Base-by-base conservation (phyloP, 2,329 filamentous ascomycete genomes). In the Coniosporium tulheliwenetii region DNA sequence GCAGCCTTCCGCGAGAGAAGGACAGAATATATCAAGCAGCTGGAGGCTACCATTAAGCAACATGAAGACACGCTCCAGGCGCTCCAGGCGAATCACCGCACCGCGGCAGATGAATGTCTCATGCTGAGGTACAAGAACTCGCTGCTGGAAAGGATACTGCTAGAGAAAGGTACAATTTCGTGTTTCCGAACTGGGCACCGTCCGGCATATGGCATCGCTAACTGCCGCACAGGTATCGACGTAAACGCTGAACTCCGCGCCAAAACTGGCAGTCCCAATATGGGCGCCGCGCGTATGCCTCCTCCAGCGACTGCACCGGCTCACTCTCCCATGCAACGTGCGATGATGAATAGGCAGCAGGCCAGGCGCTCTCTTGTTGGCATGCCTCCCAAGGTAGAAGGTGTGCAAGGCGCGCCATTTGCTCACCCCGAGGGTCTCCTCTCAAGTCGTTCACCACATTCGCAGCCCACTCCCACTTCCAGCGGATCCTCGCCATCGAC, bases 101-200 rank as follows among this genome's bases (percentile, higher is more conserved):
- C 78, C 54, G 91, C 91, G 43, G 86, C 89, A 43, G 91, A 96
- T 61, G 91, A 96, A 63, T 96, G 91, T 59, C 65, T 96, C 55
- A 96, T 98, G 91, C 71, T 98, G 52, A 81, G 91, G 44, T 98
- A 96, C 63, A 96, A 96, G 69, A 98, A 96, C 61, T 96, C 91
- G 34, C 69, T 96, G 38, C 73, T 98, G 31, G 91, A 98, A 65
- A 78, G 91, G 44, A 93, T 98, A 55, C 73, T 98, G 40, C 73
- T 98, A 32, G 91, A 98, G 65, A 96, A 96, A 72, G 87, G 86
- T 91, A 64, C 3, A 34, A 42, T 30, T 34, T 34, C 30, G 14
- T n/a, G 30, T 36, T 35, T 13, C 10, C 13, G 36, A 15, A 15
- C 7, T 15, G 35, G 41, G 13, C 14, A 43, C 30, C 42, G n/a